Evolutionary conservation across 1,284 basidiomycete species (phyloP).

Genomic region (Taiwanofungus camphoratus): DNA sequence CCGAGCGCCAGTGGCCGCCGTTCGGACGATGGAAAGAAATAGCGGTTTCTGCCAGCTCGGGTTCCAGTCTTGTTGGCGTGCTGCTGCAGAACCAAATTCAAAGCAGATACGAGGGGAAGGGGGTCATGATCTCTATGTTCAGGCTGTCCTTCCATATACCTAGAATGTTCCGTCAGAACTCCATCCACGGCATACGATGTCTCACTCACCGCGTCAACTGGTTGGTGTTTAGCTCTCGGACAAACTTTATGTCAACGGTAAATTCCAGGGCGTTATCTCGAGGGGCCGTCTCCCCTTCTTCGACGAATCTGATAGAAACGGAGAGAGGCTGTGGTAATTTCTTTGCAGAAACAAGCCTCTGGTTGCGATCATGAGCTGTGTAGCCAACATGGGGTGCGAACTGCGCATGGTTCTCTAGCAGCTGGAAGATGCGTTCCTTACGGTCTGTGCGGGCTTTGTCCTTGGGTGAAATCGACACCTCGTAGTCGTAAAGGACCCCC

Average conservation of each 20-base stretch:
- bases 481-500: conserved; percentile 53
- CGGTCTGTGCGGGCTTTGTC: conserved; percentile 43
- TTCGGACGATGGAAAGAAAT: conserved; percentile 46
- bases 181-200: not conserved
- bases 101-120: conserved; percentile 50
- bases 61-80: conserved; percentile 48
- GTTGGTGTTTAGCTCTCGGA: conserved; percentile 37
- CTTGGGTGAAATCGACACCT: conserved; percentile 48
- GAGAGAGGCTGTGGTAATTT: conserved; percentile 52
- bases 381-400: conserved; percentile 37
- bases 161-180: conserved; percentile 22
- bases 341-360: conserved; percentile 50
- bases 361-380: conserved; percentile 59
- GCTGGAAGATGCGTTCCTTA: conserved; percentile 48
- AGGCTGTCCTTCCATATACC: conserved; percentile 45
- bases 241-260: conserved; percentile 43
- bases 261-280: conserved; percentile 41
- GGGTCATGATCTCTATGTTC: conserved; percentile 40
- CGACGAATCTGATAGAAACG: conserved; percentile 43
- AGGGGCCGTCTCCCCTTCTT: conserved; percentile 46
- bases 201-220: conserved; percentile 45
- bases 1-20: conserved; percentile 36
- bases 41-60: conserved; percentile 55
- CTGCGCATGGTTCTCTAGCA: conserved; percentile 46
- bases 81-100: conserved; percentile 62